Base-by-base conservation (phyloP, 2,329 filamentous ascomycete genomes). In the Penicillium capsulatum region DNA sequence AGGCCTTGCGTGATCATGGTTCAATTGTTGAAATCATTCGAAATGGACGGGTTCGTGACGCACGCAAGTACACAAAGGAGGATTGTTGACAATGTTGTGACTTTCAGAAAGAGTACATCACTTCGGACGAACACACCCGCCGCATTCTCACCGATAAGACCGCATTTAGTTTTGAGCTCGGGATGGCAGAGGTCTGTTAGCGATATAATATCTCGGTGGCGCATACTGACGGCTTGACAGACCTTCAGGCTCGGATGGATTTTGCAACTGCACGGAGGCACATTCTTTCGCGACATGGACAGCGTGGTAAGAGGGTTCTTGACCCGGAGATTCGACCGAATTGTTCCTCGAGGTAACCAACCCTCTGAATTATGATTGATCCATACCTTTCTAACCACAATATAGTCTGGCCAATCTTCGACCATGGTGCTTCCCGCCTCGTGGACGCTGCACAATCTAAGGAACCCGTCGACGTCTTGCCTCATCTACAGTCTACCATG, bases 281-380 rank as follows among this genome's bases (percentile, higher is more conserved):
- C 13, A 10, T 35, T 35, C 15, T 35, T 35, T 20, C 19, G 26
- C n/a, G 33, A 35, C 14, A 35, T 35, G 33, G 33, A 35, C 14
- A 35, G 17, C 4, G 16, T 24, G 8, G 33, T 22, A 5, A 20
- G 33, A 2, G 33, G 22, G 14, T 27, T 35, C 7, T 20, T 35
- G 10, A 15, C 33, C 6, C 19, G 26, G 22, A 15, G 22, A 16
- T n/a, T 35, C 7, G 17, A 35, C 10, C 22, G 26, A 17, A 13
- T 35, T 13, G 33, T 27, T 4, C 33, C 33, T 0, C 14, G 22
- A 28, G 16, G 33, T 35, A 35, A 22, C 3, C 10, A 26, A 4
- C 19, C n/a, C n/a, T n/a, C n/a, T n/a, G n/a, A n/a, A n/a, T n/a
- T 22, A 22, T 22, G 5, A 22, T 22, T 22, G 19, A 22, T 5